Base-by-base conservation (phyloP, 257 asterid genomes). In the Coffea canephora region DNA sequence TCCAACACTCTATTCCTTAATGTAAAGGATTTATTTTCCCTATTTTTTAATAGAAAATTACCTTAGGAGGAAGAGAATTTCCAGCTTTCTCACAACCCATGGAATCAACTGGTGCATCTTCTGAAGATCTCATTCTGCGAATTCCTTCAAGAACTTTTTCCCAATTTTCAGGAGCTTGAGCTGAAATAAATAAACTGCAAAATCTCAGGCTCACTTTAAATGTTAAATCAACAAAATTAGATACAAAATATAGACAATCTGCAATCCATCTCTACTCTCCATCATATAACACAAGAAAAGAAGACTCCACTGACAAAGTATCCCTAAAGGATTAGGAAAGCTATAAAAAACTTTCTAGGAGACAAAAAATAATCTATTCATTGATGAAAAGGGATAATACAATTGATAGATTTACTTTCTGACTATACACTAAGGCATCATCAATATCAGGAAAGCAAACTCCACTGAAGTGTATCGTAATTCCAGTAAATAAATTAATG, bases 51-150 rank as follows among this genome's bases (percentile, higher is more conserved):
- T 18, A 31, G 54, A 76, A 55, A 23, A 48, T 41, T 76, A 96
- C 97, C 97, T 90, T 91, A 54, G 97, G 97, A 81, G 98, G 98
- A 79, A 93, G 97, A 74, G 97, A 92, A 78, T 75, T 86, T 43
- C 99, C 98, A 73, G 99, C 99, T 78, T 94, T 96, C 84, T 96
- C 98, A 86, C 98, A 96, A 69, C 98, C 98, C 98, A 96, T 94
- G 70, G 96, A 87, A 86, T 96, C 99, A n/a, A 96, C 99, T 2
- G 99, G 98, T 31, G 98, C 99, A 85, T 90, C 91, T 87, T 94
- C 99, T 59, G 89, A 85, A 23, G 97, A 89, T 82, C 99, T 92
- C 99, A 96, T 96, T 75, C 81, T 83, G 61, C 90, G 96, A 83
- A 94, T 96, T 76, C 93, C 93, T 85, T 92, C 90, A 55, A 96